Conservation (phyloP, 768 basidiomycete genomes). For the Russula olivacea region DNA sequence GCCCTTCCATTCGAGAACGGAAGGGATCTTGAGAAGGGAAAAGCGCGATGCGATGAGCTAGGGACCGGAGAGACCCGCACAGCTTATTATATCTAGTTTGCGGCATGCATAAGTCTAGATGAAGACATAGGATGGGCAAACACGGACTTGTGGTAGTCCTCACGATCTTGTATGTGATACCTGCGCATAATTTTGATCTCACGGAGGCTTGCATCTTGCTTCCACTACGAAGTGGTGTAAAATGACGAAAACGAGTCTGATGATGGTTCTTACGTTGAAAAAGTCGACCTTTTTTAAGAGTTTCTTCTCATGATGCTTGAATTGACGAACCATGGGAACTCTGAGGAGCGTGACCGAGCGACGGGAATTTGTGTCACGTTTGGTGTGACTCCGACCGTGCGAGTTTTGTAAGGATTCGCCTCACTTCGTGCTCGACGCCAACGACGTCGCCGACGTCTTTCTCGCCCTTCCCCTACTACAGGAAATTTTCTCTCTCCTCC, state of each 20-base stretch:
- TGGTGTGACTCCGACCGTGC: constrained; percentile 26
- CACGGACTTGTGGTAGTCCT: constrained; percentile 85
- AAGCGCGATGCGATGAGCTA: constrained; percentile 81
- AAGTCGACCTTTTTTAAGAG: constrained; percentile 97
- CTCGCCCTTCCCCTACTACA: constrained; percentile 12
- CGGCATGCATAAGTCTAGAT: constrained; percentile 1
- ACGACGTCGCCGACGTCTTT: constrained; percentile 22
- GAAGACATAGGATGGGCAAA: constrained; percentile 8
- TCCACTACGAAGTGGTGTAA: constrained; percentile 62
- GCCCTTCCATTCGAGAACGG: constrained; percentile 74
- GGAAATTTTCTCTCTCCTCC: constrained; percentile 17
- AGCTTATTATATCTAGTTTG: constrained; percentile 82
- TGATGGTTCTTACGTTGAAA: constrained; percentile 53
- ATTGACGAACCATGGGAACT: constrained; percentile 71
- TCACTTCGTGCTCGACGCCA: constrained; percentile 27
- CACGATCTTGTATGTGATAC: constrained; percentile 92
- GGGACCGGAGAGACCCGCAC: constrained; percentile 77
- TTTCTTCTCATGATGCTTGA: constrained; percentile 95
- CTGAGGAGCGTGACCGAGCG: constrained; percentile 4
- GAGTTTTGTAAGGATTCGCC: constrained; percentile 26
- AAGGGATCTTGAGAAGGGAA: constrained; percentile 89
- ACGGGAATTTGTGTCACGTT: constrained; percentile 11
- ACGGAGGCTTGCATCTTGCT: constrained; percentile 83
- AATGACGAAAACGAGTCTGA: background rate
- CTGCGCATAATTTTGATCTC: constrained; percentile 93